Base-by-base conservation (phyloP, 768 basidiomycete genomes). In the Boletellus ananiceps region DNA sequence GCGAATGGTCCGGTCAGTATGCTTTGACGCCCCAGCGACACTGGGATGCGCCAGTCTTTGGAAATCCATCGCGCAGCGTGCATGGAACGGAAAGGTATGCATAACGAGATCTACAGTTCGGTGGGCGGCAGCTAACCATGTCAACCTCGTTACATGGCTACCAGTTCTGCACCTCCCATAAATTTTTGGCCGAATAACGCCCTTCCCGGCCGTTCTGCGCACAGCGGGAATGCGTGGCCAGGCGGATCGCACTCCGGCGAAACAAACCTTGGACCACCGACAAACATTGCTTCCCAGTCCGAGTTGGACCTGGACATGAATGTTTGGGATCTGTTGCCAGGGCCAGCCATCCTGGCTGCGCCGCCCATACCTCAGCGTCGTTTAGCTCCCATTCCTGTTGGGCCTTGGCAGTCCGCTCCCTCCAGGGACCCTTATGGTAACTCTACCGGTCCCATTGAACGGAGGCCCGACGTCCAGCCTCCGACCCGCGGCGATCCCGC, bases 41-140 rank as follows among this genome's bases (percentile, higher is more conserved):
- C n/a, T n/a, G n/a, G n/a, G n/a, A n/a, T 41, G 12, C 19, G 1
- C 21, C 47, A 14, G 13, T 27, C 23, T 8, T 32, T 5, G 37
- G 6, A 33, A 32, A 38, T 43, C n/a, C 38, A 1, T 46, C 46
- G 16, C n/a, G 5, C 21, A 36, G n/a, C 14, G 40, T 23, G 21
- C 3, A 45, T n/a, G 52, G 47, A 39, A 5, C 27, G 34, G 52
- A 52, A 42, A 56, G 54, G 61, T 64, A 41, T 23, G 57, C 18
- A n/a, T 27, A 21, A 15, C 23, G 21, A 38, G n/a, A 11, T 40
- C 11, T 37, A 14, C n/a, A 49, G 19, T 23, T n/a, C 8, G 13
- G 35, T 31, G 12, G 38, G 36, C 1, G 7, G 40, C 14, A 34
- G 19, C 47, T 55, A 18, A 53, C 38, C 5, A 8, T 11, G 11